These are phyloP conservation scores for Claviceps maximensis DNA, from an alignment of 2,329 filamentous ascomycete genomes.

Conservation along the genomic window DNA sequence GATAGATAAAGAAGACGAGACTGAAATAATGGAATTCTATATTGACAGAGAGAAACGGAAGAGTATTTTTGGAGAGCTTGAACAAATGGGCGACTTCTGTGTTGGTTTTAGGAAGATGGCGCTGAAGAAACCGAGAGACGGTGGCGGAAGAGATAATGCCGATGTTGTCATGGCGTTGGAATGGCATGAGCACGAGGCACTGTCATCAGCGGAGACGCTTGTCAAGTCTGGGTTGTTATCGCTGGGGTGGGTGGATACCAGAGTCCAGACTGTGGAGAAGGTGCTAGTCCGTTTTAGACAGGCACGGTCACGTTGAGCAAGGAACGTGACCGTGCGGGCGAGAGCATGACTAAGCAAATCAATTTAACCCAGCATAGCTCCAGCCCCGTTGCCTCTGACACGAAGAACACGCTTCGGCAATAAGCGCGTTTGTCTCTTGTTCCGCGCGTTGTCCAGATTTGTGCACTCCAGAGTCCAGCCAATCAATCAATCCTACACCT, in stretches of 20 bases:
- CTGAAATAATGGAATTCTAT: no score
- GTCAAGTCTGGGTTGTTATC: background rate
- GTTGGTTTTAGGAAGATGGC: background rate
- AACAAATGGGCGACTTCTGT: background rate
- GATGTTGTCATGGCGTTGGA: conserved; percentile 10
- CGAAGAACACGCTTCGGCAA: background rate
- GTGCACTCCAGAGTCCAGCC: background rate
- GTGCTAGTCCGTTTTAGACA: no score
- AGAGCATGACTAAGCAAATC: conserved; percentile 2
- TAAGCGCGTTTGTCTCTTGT: background rate
- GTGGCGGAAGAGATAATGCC: background rate
- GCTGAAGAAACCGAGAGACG: background rate
- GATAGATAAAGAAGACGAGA: background rate
- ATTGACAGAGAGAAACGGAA: background rate
- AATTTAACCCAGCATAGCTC: conserved; percentile 1
- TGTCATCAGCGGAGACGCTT: background rate
- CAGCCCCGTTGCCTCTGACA: no score
- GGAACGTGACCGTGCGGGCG: no score
- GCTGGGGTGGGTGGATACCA: background rate
- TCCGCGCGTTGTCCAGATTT: background rate
- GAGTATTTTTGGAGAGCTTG: background rate
- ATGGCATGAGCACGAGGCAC: conserved; percentile 6
- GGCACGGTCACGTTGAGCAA: no score
- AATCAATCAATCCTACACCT: background rate
- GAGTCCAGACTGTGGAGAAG: background rate